These are phyloP conservation scores for Colletotrichum plurivorum DNA, from an alignment of 2,329 filamentous ascomycete genomes.

Conservation along the genomic window DNA sequence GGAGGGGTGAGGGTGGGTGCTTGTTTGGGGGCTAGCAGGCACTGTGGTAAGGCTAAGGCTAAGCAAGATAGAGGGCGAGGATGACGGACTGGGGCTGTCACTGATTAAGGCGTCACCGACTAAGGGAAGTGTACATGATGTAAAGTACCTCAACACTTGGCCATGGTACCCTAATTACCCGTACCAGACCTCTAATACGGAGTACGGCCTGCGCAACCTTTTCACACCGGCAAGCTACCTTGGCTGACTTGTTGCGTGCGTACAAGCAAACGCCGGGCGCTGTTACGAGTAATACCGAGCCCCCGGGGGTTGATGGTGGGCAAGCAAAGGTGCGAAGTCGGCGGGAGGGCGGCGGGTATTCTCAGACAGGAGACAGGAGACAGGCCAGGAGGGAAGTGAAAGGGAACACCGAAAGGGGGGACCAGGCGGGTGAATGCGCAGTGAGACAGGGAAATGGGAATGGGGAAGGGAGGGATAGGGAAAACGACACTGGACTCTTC, in stretches of 20 bases:
- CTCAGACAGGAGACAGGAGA: constrained; percentile 15
- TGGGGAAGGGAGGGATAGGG: constrained; percentile 1
- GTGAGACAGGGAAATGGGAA: constrained; percentile 33
- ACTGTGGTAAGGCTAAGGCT: constrained; percentile 1
- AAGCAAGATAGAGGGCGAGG: constrained; percentile 24
- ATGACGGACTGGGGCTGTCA: constrained; percentile 40
- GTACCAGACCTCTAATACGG: neutral
- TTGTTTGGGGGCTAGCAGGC: constrained; percentile 7
- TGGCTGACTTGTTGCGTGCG: neutral
- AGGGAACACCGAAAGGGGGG: constrained; percentile 21
- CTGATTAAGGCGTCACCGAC: constrained; percentile 41
- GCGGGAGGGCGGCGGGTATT: constrained; percentile 17
- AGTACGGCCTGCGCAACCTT: constrained; percentile 4
- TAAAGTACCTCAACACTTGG: constrained; percentile 21
- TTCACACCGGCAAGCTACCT: constrained; percentile 3
- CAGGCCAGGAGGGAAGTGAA: constrained; percentile 3
- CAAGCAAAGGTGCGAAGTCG: constrained; percentile 27
- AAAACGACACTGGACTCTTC: neutral
- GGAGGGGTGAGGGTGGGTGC: constrained; percentile 9
- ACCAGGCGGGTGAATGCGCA: constrained; percentile 30
- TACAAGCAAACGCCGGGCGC: constrained; percentile 21
- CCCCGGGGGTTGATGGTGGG: neutral
- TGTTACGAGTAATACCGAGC: constrained; percentile 37
- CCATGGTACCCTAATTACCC: constrained; percentile 15
- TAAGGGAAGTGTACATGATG: constrained; percentile 25